These are phyloP conservation scores for Musa acuminata DNA, from an alignment of 176 grass and related monocot species.

Conservation along the genomic window DNA sequence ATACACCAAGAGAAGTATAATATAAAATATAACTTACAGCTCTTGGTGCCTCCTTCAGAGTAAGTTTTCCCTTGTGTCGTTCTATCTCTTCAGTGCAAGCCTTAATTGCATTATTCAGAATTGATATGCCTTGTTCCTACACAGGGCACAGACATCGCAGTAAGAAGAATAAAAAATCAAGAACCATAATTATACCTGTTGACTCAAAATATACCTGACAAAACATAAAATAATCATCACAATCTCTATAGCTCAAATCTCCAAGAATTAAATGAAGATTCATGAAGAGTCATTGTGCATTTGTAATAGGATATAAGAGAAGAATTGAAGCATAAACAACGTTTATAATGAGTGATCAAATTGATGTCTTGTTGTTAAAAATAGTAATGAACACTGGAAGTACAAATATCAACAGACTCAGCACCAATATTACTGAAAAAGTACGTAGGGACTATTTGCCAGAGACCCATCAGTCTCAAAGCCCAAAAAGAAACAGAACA, in stretches of 20 bases:
- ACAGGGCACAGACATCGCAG: background rate
- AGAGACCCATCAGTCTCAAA: background rate
- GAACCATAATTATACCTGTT: too few species aligned
- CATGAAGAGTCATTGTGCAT: background rate
- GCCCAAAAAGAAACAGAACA: background rate
- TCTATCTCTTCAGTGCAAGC: slow-evolving; percentile 68
- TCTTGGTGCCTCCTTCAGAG: slow-evolving; percentile 84
- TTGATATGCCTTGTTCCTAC: slow-evolving; percentile 71
- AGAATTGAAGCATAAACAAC: background rate
- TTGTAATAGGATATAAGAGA: background rate
- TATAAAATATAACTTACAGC: slow-evolving; percentile 51
- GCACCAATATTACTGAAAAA: background rate
- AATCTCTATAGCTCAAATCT: background rate
- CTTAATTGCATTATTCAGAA: slow-evolving; percentile 74
- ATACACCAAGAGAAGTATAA: background rate
- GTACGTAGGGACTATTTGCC: too few species aligned
- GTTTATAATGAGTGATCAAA: background rate
- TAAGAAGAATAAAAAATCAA: background rate
- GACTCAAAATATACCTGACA: background rate
- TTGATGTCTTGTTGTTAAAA: background rate
- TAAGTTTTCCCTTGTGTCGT: slow-evolving; percentile 61
- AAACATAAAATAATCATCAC: background rate
- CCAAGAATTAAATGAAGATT: background rate
- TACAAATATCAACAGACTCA: background rate
- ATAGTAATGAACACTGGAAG: background rate